These are phyloP conservation scores for Sicyos baderoa DNA, from an alignment of 306 rosid species.

Conservation along the genomic window DNA sequence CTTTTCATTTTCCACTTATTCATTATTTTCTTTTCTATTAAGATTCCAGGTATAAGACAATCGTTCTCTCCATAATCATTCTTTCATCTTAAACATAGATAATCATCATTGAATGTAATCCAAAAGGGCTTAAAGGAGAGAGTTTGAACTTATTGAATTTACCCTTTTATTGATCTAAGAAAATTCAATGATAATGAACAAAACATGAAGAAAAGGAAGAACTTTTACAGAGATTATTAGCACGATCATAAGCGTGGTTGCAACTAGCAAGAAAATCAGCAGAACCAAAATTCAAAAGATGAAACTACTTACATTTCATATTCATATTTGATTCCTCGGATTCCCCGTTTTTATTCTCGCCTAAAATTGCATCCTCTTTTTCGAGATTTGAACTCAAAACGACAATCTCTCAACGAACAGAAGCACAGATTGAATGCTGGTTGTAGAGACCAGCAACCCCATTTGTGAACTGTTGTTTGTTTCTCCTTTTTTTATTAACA, in stretches of 20 bases:
- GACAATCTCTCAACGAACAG: slow-evolving; percentile 50
- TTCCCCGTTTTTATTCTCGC: not conserved
- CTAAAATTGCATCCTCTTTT: slow-evolving; percentile 7
- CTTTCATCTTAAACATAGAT: no score
- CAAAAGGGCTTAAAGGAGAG: not conserved
- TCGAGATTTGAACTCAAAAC: slow-evolving; percentile 16
- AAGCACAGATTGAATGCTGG: slow-evolving; percentile 68
- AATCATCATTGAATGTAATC: not conserved
- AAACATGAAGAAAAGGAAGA: not conserved
- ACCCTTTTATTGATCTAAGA: slow-evolving; percentile 13
- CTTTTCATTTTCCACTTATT: no score
- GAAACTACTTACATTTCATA: not conserved
- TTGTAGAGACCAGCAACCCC: slow-evolving; percentile 62
- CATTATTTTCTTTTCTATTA: no score
- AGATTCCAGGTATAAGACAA: no score
- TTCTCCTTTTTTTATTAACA: slow-evolving; percentile 59
- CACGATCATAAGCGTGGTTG: slow-evolving; percentile 1
- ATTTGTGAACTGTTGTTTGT: slow-evolving; percentile 55
- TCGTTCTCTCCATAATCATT: no score
- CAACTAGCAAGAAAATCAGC: slow-evolving; percentile 8
- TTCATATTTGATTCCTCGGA: not conserved
- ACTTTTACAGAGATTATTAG: slow-evolving; percentile 15
- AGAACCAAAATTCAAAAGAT: not conserved
- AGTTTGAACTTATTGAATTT: not conserved
- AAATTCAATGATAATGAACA: slow-evolving; percentile 15